Percentiles rank a stretch among this genome's conserved stretches.
phyloP scores from a whole-genome alignment of 805 yeast species.

The Suhomyces sp. region DNA sequence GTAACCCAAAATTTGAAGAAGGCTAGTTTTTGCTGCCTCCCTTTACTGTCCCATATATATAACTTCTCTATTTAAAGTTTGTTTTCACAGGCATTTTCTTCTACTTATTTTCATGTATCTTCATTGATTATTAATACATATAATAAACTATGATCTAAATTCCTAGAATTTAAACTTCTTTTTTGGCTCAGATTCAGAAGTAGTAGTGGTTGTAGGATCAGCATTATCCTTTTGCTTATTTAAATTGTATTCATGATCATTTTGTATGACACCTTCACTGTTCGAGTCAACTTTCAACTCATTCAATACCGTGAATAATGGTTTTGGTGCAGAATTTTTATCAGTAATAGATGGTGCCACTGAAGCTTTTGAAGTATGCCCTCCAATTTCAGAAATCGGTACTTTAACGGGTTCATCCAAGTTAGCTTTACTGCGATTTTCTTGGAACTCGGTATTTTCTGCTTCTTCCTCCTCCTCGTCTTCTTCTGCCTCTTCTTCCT shows the following conservation, averaged over 20 bases:
- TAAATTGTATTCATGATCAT: conserved; percentile 14
- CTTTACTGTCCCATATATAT: conserved; percentile 2
- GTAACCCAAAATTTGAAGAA: background rate
- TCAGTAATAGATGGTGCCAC: background rate
- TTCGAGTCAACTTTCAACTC: conserved; percentile 12
- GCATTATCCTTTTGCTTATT: background rate
- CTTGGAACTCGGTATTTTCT: conserved; percentile 55
- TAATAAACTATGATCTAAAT: background rate
- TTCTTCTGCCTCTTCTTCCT: conserved; percentile 34
- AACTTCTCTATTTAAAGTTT: conserved; percentile 1
- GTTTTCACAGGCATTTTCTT: conserved; percentile 4
- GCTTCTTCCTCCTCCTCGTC: conserved; percentile 46
- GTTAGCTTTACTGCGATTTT: conserved; percentile 22
- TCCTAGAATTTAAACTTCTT: conserved; percentile 8
- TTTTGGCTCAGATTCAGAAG: background rate
- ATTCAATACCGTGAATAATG: conserved; percentile 21
- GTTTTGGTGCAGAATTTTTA: conserved; percentile 2
- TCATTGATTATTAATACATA: conserved; percentile 2
- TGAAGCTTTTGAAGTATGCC: background rate
- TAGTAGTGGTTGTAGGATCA: background rate
- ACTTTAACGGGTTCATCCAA: conserved; percentile 5
- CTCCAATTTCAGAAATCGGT: conserved; percentile 13
- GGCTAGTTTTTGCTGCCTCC: background rate
- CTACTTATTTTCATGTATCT: conserved; percentile 3
- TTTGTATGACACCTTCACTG: conserved; percentile 7